Percentiles rank a stretch among this genome's conserved stretches.
Evolutionary conservation across 192 early-diverging fungal genomes (phyloP).

Genomic region (Coemansia sp.): DNA sequence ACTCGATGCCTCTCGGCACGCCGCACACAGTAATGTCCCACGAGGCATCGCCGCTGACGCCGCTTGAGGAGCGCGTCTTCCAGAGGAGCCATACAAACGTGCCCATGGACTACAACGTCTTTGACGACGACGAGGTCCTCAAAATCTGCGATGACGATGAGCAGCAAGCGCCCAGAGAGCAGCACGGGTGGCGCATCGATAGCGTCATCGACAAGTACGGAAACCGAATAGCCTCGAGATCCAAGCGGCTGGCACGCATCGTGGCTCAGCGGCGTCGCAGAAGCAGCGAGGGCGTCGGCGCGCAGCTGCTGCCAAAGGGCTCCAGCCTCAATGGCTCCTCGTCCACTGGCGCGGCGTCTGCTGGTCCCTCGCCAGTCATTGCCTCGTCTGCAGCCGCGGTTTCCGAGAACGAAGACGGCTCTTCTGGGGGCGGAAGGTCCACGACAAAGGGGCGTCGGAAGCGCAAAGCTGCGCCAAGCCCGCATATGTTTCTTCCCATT

Average conservation of each 20-base stretch:
- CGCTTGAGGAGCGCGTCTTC: conserved; percentile 44
- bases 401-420: conserved; percentile 4
- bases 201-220: conserved; percentile 42
- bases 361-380: conserved; percentile 1
- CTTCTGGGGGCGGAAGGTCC: not conserved
- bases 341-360: conserved; percentile 2
- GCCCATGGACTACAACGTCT: conserved; percentile 20
- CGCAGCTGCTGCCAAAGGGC: conserved; percentile 5
- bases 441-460: not conserved
- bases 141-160: conserved; percentile 28
- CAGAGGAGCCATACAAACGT: conserved; percentile 7
- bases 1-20: conserved; percentile 16
- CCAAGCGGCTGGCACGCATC: conserved; percentile 36
- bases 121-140: conserved; percentile 37
- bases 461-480: not conserved
- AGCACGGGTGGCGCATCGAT: conserved; percentile 40
- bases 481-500: conserved; percentile 1
- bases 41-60: conserved; percentile 38
- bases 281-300: conserved; percentile 14
- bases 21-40: conserved; percentile 20
- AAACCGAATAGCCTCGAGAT: conserved; percentile 30
- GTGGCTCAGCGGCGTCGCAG: conserved; percentile 19
- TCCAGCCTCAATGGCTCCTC: conserved; percentile 4
- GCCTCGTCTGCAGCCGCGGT: conserved; percentile 2
- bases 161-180: not conserved